Percentiles rank a stretch among this genome's conserved stretches.
phyloP scores from a whole-genome alignment of 352 stramenopile genomes.

The Phytopythium montanum region DNA sequence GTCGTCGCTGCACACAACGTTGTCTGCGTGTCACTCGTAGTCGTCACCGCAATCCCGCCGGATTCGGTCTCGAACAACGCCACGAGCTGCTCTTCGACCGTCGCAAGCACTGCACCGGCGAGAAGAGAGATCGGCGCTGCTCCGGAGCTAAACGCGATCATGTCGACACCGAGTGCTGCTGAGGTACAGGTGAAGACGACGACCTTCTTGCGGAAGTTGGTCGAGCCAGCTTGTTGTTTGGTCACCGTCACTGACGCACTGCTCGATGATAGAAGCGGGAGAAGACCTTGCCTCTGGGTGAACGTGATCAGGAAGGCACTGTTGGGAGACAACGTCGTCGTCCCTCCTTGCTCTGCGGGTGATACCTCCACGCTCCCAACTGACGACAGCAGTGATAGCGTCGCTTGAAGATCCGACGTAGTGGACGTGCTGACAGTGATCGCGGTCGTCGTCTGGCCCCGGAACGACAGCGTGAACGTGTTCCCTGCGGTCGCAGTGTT shows the following conservation, averaged over 20 bases:
- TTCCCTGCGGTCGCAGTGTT: constrained; percentile 9
- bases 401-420: constrained; percentile 18
- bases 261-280: constrained; percentile 33
- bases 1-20: constrained; percentile 34
- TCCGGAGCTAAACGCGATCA: constrained; percentile 28
- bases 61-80: constrained; percentile 46
- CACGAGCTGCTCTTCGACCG: constrained; percentile 36
- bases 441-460: constrained; percentile 22
- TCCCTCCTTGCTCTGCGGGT: constrained; percentile 10
- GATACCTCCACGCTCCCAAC: constrained; percentile 45
- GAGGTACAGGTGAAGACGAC: constrained; percentile 51
- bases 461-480: constrained; percentile 55
- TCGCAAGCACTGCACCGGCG: constrained; percentile 24
- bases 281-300: constrained; percentile 35
- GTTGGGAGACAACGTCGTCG: constrained; percentile 13
- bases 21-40: constrained; percentile 21
- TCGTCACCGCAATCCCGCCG: constrained; percentile 52
- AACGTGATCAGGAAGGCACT: constrained; percentile 55
- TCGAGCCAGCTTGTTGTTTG: constrained; percentile 26
- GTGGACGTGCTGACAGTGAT: constrained; percentile 40
- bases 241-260: constrained; percentile 19
- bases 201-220: constrained; percentile 68
- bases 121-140: constrained; percentile 4
- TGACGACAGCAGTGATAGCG: constrained; percentile 34
- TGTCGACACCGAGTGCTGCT: constrained; percentile 13